Base-by-base conservation (phyloP, 306 rosid species). In the Macrotyloma uniflorum region DNA sequence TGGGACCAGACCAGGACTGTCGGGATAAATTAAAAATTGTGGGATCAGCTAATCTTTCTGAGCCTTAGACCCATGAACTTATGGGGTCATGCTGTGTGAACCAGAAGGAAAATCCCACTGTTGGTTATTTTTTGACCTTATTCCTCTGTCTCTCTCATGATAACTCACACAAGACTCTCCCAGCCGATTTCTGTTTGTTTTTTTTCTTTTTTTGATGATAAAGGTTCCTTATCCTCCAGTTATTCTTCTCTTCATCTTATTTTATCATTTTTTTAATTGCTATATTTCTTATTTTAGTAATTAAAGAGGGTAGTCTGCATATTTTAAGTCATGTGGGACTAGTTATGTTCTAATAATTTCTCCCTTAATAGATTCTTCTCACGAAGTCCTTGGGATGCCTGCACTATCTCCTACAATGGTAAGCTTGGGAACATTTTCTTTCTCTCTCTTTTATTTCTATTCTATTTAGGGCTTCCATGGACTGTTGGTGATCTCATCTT, bases 361-460 rank as follows among this genome's bases (percentile, higher is more conserved):
- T 54, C 9, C 22, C 77, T 62, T 53, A 82, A 58, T 88, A 92
- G 98, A 95, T 71, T 82, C 88, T 75, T 83, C 96, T 33, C 90
- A 89, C 74, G 51, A 72, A 16, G 89, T 92, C 72, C 87, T 95
- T 79, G 87, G 75, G 64, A 95, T 95, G 98, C 98, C 98, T 20
- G 98, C 98, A 32, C 80, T 95, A 70, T 95, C 98, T 64, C 98
- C 98, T 84, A 95, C 98, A 32, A 95, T 95, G 98, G 98, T 95
- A 85, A 88, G 90, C 78, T 72, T 80, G 63, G 61, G 46, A 74
- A 42, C 35, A 63, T 33, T 28, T 35, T 79, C 57, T 59, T 45
- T 22, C 40, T 67, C 61, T 57, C 22, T 53, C 40, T 59, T 55
- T 53, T 69, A 26, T 74, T 3, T 67, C 33, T 74, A n/a, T 82